Evolutionary conservation across 2,329 filamentous ascomycete species (phyloP).

Genomic region (Fusarium multiceps): DNA sequence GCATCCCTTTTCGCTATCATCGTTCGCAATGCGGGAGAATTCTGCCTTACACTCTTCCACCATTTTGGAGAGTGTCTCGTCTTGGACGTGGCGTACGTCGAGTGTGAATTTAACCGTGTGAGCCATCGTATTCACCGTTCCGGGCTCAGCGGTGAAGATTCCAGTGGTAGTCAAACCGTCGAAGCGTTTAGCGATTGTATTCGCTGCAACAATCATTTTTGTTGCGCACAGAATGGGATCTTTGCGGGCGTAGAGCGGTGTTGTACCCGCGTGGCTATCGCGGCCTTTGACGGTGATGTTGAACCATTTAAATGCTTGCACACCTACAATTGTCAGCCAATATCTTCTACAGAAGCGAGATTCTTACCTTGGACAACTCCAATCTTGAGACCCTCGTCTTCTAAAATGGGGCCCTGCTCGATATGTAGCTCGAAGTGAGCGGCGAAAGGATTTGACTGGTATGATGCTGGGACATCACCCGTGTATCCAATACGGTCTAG

Average conservation of each 20-base stretch:
- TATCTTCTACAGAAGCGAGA: rapidly evolving
- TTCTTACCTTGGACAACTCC: not conserved
- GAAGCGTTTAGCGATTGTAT: not conserved
- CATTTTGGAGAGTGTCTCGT: not conserved
- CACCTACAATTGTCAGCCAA: not conserved
- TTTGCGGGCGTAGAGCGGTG: slow-evolving; percentile 14
- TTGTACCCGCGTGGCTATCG: slow-evolving; percentile 12
- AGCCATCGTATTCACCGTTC: slow-evolving; percentile 5
- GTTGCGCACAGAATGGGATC: not conserved
- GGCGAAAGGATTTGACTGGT: not conserved
- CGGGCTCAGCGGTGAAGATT: not conserved
- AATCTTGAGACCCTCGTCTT: not conserved
- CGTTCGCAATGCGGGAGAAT: not conserved
- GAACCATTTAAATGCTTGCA: slow-evolving; percentile 20
- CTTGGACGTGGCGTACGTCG: slow-evolving; percentile 2
- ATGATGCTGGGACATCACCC: not conserved
- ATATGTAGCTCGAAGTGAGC: slow-evolving; percentile 11
- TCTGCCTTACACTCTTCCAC: not conserved
- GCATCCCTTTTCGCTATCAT: slow-evolving; percentile 12
- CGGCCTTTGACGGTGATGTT: slow-evolving; percentile 4
- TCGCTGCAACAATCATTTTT: slow-evolving; percentile 13
- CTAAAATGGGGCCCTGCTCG: not conserved
- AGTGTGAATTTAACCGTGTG: slow-evolving; percentile 3
- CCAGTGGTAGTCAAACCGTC: slow-evolving; percentile 4
- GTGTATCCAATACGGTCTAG: slow-evolving; percentile 5